These are phyloP conservation scores for Brettanomyces custersianus DNA, from an alignment of 805 yeast species.

Conservation along the genomic window DNA sequence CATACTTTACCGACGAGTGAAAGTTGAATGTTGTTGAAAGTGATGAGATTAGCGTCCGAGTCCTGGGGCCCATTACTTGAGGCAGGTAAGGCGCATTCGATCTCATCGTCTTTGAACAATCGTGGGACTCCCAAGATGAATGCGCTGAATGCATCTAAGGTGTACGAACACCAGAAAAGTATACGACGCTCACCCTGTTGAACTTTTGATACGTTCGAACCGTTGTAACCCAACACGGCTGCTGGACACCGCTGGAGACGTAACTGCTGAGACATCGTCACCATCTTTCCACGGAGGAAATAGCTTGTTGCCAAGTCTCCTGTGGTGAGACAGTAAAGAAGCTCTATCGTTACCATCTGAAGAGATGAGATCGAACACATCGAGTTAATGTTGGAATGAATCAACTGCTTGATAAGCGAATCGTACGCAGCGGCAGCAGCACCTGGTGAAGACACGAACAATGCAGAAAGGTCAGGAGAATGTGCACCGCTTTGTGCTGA, in stretches of 20 bases:
- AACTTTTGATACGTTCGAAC: slow-evolving; percentile 52
- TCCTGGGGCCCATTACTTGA: slow-evolving; percentile 28
- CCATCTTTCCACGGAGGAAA: slow-evolving; percentile 64
- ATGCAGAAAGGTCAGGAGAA: slow-evolving; percentile 5
- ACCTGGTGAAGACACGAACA: slow-evolving; percentile 18
- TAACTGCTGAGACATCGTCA: slow-evolving; percentile 78
- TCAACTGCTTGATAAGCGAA: slow-evolving; percentile 50
- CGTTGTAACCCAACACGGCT: slow-evolving; percentile 61
- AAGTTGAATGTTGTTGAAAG: slow-evolving; percentile 43
- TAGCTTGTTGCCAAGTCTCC: slow-evolving; percentile 72
- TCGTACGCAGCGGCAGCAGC: slow-evolving; percentile 45
- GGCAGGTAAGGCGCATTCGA: slow-evolving; percentile 80
- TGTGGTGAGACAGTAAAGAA: slow-evolving; percentile 60
- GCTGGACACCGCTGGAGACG: slow-evolving; percentile 83
- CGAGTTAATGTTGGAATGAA: slow-evolving; percentile 50
- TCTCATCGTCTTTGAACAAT: slow-evolving; percentile 67
- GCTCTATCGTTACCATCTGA: slow-evolving; percentile 59
- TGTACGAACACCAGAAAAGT: slow-evolving; percentile 76
- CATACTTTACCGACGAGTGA: slow-evolving; percentile 65
- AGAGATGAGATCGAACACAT: slow-evolving; percentile 59
- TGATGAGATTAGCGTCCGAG: slow-evolving; percentile 44
- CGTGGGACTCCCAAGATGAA: slow-evolving; percentile 78
- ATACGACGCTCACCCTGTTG: slow-evolving; percentile 81
- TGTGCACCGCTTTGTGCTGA: slow-evolving; percentile 3
- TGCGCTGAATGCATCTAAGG: slow-evolving; percentile 67